Evolutionary conservation across 768 basidiomycete species (phyloP), one percentile per base, ranked within the genome.

Genomic region (Neoboletus subvelutipes): DNA sequence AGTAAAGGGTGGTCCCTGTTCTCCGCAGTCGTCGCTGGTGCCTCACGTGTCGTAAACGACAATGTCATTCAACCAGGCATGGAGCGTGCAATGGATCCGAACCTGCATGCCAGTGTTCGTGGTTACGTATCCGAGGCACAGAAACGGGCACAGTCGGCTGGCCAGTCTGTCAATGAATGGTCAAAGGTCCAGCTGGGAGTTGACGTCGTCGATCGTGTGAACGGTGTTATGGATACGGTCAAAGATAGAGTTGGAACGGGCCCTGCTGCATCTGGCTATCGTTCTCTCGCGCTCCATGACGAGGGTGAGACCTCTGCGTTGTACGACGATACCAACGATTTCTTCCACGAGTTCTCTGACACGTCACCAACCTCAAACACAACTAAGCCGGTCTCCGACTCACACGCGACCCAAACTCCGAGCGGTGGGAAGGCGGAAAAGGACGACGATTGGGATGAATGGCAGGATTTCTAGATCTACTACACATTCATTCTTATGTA

Each of bases 1-100:
- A 84, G 84, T 65, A 98, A 98, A 76, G 94, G 95, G 45, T 98
- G 97, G 97, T 92, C 93, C 26, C 74, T 98, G n/a, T 88, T 99
- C 68, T 89, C 92, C 29, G 82, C 90, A 0, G 94, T 86, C 34
- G 87, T 98, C 15, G 82, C 75, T 1, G 90, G 87, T 50, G 94
- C 94, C 20, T 82, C 86, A 6, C 84, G 84, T 64, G 88, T 75
- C 18, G 90, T 98, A 48, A 82, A 84, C 61, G 90, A 94, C 68
- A 88, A 84, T 63, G 89, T 98, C 43, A 88, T 98, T 56, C 92
- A 97, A 71, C 96, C 96, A 7, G 88, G 90, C 22, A 75, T 95
- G 69, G 88, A 90, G 66, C 84, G 81, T 60, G 91, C 90, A 29
- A 80, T 77, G 52, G 94, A 97, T 69, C 94, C 94, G 12, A 79